Base-by-base conservation (phyloP, 2,329 filamentous ascomycete species). In the Hyphodiscus sp. region DNA sequence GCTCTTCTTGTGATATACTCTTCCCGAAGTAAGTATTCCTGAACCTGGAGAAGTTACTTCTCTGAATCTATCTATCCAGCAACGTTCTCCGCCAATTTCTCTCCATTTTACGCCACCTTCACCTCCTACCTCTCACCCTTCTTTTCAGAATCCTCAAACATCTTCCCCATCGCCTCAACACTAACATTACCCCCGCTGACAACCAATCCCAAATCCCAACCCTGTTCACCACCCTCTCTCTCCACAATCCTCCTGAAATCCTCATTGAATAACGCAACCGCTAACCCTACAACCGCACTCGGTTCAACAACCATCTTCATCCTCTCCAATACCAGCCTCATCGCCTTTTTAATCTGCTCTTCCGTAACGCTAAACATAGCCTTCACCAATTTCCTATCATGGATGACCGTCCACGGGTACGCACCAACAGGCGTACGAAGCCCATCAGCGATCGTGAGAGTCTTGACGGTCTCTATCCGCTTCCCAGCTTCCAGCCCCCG, bases 221-320 rank as follows among this genome's bases (percentile, higher is more conserved):
- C 89, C 13, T 80, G 75, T 50, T 81, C 76, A 0, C 88, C 87
- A 0, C 75, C 87, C 69, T 91, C 87, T 55, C 65, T 69, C 72
- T 89, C 83, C 10, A 91, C 86, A 70, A 86, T 70, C 13, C 65
- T 68, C 54, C 89, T 74, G 58, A 96, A 96, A 3, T 91, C 89
- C 70, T 95, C 89, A 68, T 96, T 87, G 60, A 82, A 96, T 61
- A 97, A 72, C 50, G 84, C 85, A 8, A 89, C 87, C 0, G 92
- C 94, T 55, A 97, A 69, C 1, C 83, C 82, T n/a, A 96, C 91
- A 2, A 85, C 90, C 0, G 87, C 82, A 70, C 86, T 91, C 20
- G 92, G 92, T 76, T 97, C 92, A 13, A 96, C 83, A 20, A 96
- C 83, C 46, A 95, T 73, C 80, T 97, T 96, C 77, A 94, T 83